Base-by-base conservation (phyloP, 139 green algal species). In the Cymbomonas tetramitiformis region DNA sequence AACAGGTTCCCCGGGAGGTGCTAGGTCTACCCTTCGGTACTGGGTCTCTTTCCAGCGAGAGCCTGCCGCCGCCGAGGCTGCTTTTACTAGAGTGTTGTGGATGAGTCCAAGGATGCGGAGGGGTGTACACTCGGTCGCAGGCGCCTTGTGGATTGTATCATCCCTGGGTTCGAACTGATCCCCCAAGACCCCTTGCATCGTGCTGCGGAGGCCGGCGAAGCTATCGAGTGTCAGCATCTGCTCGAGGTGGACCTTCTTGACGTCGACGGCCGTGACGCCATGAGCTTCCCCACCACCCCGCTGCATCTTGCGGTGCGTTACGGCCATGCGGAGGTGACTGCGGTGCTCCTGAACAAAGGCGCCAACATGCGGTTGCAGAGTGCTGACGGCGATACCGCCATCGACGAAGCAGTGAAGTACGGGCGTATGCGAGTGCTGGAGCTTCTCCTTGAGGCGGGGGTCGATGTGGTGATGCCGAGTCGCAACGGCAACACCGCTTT, bases 261-360 rank as follows among this genome's bases (percentile, higher is more conserved):
- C 40, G n/a, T 43, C n/a, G 41, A 69, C 52, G 62, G 62, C 12
- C 21, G 29, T 7, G 62, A 69, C 62, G 62, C 29, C 15, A 21
- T 40, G 15, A 8, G 12, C 7, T 69, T 18, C 9, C 62, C 62
- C 18, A 56, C 62, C 10, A 75, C 67, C 19, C 53, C 67, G 15
- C n/a, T 69, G 32, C 61, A 70, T 28, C 39, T 75, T 28, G 67
- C 67, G 18, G 62, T 56, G 10, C 56, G 41, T 30, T 71, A 62
- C 44, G 61, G 56, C 6, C 62, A 70, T 18, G 32, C 38, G 10
- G 46, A 58, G 18, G 46, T 70, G 12, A 24, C 62, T 18, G 61
- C 46, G 23, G 29, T 67, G 15, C 67, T 75, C 4, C 32, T 67
- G 2, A 47, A 34, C 18, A 29, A 18, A 9, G 67, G 67, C 3